These are phyloP conservation scores for Purshia tridentata DNA, from an alignment of 306 rosid species.

Conservation along the genomic window DNA sequence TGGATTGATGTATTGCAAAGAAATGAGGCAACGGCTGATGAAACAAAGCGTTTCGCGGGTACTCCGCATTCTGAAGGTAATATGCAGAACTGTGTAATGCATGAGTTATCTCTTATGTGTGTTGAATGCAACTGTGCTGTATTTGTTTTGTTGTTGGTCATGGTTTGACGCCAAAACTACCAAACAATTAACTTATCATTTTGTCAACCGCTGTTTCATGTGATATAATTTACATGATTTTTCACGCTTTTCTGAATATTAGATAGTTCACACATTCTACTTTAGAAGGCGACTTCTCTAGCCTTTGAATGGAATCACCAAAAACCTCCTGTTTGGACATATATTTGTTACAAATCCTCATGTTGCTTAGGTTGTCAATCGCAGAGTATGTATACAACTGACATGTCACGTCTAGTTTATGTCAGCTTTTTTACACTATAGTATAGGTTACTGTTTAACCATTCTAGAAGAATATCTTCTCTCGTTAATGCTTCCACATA, in stretches of 20 bases:
- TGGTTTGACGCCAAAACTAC: background rate
- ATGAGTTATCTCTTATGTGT: conserved; percentile 6
- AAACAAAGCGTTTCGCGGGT: conserved; percentile 82
- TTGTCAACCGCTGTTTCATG: background rate
- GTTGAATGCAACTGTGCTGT: conserved; percentile 19
- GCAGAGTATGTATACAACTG: background rate
- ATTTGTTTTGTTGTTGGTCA: background rate
- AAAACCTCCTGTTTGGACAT: background rate
- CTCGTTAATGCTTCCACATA: background rate
- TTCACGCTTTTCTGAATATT: background rate
- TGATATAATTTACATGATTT: background rate
- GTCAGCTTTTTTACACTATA: background rate
- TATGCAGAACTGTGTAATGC: conserved; percentile 17
- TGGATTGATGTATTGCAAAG: conserved; percentile 93
- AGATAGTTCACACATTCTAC: background rate
- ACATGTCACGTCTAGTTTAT: background rate
- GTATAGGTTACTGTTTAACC: background rate
- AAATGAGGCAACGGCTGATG: conserved; percentile 78
- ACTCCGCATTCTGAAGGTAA: conserved; percentile 80
- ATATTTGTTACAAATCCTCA: background rate
- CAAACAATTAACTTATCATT: background rate
- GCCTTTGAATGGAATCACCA: background rate
- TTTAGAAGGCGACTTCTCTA: background rate
- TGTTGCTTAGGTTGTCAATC: background rate
- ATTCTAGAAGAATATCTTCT: background rate